Conservation (phyloP, 345 rosid genomes). For the Ceriops zippeliana region DNA sequence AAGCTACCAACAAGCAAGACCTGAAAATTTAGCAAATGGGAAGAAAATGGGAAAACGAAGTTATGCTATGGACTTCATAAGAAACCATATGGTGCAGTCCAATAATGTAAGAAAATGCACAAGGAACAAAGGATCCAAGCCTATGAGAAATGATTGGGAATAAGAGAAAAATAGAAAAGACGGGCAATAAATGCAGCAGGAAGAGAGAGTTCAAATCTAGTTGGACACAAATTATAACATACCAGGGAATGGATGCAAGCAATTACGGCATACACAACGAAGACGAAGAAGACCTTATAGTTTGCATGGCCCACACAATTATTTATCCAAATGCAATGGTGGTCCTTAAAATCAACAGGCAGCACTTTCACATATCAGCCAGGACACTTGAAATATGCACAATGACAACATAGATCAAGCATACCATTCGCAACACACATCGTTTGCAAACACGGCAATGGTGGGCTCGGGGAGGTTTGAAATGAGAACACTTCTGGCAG, state of each 20-base stretch:
- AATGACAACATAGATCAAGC: slow-evolving; percentile 24
- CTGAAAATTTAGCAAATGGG: slow-evolving; percentile 34
- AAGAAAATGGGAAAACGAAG: background rate
- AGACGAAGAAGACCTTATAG: slow-evolving; percentile 83
- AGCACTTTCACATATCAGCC: slow-evolving; percentile 29
- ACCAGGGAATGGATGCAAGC: slow-evolving; percentile 84
- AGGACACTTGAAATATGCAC: slow-evolving; percentile 18
- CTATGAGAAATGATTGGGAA: background rate
- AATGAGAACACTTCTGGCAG: slow-evolving; percentile 85
- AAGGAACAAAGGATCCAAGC: background rate
- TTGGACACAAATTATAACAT: slow-evolving; percentile 18
- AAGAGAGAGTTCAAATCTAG: background rate
- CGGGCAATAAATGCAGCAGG: background rate
- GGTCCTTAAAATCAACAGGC: slow-evolving; percentile 70
- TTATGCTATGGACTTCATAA: background rate
- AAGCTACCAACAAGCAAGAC: slow-evolving; percentile 84
- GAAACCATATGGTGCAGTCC: background rate
- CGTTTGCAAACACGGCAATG: slow-evolving; percentile 92
- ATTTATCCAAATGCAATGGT: slow-evolving; percentile 95
- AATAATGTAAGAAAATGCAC: background rate
- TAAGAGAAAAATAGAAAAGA: background rate
- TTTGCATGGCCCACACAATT: slow-evolving; percentile 92
- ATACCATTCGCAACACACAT: slow-evolving; percentile 90
- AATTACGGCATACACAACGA: slow-evolving; percentile 66
- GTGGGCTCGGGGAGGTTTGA: slow-evolving; percentile 92